Conservation (phyloP, 495 filamentous ascomycete genomes). For the Penicillium argentinense region DNA sequence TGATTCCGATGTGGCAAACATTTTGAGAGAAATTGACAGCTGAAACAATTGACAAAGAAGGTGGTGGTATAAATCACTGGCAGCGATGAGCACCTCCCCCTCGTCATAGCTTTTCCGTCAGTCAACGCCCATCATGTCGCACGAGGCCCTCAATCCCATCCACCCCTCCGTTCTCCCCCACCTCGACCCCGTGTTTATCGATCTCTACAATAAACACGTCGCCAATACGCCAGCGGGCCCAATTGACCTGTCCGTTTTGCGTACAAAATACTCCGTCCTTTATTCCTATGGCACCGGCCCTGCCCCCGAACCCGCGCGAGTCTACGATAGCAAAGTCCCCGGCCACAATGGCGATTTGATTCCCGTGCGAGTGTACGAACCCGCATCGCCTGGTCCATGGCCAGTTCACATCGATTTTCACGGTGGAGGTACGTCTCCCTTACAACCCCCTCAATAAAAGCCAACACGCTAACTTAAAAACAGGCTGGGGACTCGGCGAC, state of each 20-base stretch:
- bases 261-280: constrained; percentile 29
- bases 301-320: constrained; percentile 23
- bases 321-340: constrained; percentile 34
- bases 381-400: constrained; percentile 41
- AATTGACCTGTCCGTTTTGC: constrained; percentile 26
- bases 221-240: constrained; percentile 29
- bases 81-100: background rate
- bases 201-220: constrained; percentile 32
- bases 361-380: constrained; percentile 45
- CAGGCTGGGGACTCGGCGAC: constrained; percentile 50
- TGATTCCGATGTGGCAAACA: background rate
- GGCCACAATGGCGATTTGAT: constrained; percentile 44
- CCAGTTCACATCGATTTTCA: constrained; percentile 51
- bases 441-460: background rate
- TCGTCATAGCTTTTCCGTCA: background rate
- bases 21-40: background rate
- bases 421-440: constrained; percentile 26
- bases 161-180: constrained; percentile 27
- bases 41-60: too few relatives aligned
- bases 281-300: constrained; percentile 32
- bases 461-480: constrained; percentile 4
- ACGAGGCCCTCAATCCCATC: constrained; percentile 34
- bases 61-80: constrained; percentile 9
- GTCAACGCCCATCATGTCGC: constrained; percentile 12
- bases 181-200: constrained; percentile 28